These are phyloP conservation scores for Oryza punctata DNA, from an alignment of 176 grass and related monocot genomes.

Conservation along the genomic window DNA sequence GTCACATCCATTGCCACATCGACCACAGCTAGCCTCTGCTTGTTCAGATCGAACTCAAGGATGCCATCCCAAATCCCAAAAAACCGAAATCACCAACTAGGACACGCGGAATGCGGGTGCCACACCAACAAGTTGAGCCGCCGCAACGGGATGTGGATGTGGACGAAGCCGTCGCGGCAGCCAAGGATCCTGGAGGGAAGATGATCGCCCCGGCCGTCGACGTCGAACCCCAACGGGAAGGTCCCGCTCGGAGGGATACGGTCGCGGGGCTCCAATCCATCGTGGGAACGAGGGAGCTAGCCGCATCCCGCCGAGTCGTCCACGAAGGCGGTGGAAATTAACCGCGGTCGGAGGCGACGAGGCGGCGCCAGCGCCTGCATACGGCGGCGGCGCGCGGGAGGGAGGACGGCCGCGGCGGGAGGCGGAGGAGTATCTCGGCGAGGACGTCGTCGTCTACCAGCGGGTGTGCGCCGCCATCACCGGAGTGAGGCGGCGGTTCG, in stretches of 20 bases:
- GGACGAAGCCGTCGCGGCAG: constrained; percentile 36
- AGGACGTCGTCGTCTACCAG: constrained; percentile 25
- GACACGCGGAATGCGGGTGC: background rate
- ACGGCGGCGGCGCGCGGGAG: constrained; percentile 1
- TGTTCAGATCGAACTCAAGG: no score
- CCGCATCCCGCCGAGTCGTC: no score
- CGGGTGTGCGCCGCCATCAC: no score
- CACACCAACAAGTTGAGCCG: background rate
- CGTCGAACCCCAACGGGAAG: background rate
- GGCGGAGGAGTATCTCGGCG: background rate
- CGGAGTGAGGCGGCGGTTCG: no score
- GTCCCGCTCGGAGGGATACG: background rate
- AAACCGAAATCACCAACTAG: background rate
- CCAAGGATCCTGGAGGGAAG: background rate
- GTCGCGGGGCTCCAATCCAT: background rate
- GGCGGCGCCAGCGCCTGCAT: background rate
- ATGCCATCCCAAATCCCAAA: no score
- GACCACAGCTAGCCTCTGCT: no score
- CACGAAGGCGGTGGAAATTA: constrained; percentile 21
- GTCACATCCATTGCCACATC: no score
- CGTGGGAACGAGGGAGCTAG: background rate
- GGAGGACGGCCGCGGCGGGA: background rate
- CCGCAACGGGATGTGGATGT: background rate
- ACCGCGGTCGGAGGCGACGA: background rate
- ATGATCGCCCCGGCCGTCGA: background rate